phyloP scores from a whole-genome alignment of 169 alveolate genomes.

The Eimeria sp. region DNA sequence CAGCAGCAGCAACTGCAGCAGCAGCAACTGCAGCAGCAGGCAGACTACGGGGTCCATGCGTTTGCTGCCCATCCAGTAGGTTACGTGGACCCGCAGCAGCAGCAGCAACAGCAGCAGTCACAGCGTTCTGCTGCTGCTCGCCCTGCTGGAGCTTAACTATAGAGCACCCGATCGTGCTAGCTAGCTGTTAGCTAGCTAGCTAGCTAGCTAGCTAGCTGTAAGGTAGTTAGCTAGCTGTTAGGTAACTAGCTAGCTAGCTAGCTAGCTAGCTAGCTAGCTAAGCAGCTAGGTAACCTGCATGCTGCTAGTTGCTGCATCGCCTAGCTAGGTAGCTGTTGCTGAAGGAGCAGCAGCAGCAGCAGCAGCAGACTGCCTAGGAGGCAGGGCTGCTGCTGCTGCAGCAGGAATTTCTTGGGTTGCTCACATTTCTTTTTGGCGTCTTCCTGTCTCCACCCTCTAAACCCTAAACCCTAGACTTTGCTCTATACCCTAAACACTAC shows the following conservation, averaged over 20 bases:
- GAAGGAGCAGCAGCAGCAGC: conserved; percentile 38
- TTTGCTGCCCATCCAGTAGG: conserved; percentile 27
- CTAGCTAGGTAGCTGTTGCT: not conserved
- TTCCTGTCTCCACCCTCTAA: conserved; percentile 34
- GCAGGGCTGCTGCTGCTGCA: conserved; percentile 36
- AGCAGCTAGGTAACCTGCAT: not conserved
- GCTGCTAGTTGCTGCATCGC: not conserved
- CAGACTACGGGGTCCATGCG: conserved; percentile 17
- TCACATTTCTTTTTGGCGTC: conserved; percentile 10
- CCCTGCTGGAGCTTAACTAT: conserved; percentile 35
- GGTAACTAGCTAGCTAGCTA: too few relatives aligned
- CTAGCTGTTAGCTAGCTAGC: conserved; percentile 61
- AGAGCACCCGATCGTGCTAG: not conserved
- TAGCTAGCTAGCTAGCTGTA: not conserved
- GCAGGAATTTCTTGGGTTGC: not conserved
- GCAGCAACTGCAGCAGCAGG: conserved; percentile 55
- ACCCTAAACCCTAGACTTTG: conserved; percentile 19
- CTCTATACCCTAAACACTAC: conserved; percentile 8
- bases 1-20: conserved; percentile 30
- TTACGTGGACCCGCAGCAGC: conserved; percentile 10
- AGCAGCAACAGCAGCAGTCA: conserved; percentile 59
- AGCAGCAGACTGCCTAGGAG: conserved; percentile 44
- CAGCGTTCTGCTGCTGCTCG: conserved; percentile 46
- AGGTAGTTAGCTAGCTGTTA: too few relatives aligned
- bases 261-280: not conserved